These are phyloP conservation scores for Hyphopichia burtonii DNA, from an alignment of 1,139 yeast genomes.

Conservation along the genomic window DNA sequence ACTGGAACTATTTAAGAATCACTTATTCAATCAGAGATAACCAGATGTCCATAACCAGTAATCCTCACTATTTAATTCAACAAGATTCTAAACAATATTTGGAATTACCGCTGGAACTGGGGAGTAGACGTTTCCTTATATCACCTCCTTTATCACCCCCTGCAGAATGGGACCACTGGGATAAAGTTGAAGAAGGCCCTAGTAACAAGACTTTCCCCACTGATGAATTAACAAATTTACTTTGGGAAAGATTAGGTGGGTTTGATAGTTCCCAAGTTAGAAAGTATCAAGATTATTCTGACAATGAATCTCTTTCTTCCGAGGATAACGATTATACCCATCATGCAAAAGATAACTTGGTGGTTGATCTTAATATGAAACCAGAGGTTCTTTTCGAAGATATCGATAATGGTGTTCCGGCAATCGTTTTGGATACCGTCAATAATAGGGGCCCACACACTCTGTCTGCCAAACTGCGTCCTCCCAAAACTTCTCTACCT, in stretches of 20 bases:
- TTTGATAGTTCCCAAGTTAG: conserved; percentile 35
- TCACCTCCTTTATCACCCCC: conserved; percentile 52
- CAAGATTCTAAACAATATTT: conserved; percentile 25
- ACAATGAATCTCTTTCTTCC: conserved; percentile 4
- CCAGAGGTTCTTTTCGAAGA: conserved; percentile 42
- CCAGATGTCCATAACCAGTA: conserved; percentile 10
- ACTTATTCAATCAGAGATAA: conserved; percentile 39
- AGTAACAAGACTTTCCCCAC: conserved; percentile 33
- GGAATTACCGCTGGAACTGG: conserved; percentile 43
- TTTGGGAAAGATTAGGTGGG: conserved; percentile 49
- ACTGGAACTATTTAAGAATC: conserved; percentile 18
- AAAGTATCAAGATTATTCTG: conserved; percentile 22
- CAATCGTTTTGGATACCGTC: conserved; percentile 33
- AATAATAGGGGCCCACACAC: conserved; percentile 8
- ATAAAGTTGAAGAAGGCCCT: conserved; percentile 44
- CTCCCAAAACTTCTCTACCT: conserved; percentile 18
- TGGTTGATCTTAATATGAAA: conserved; percentile 17
- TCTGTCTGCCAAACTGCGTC: conserved; percentile 5
- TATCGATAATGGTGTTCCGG: conserved; percentile 37
- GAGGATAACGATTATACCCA: conserved; percentile 7
- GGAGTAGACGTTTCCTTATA: conserved; percentile 40
- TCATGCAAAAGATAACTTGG: neutral
- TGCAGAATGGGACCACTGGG: conserved; percentile 48
- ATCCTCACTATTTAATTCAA: conserved; percentile 1
- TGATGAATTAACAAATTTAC: conserved; percentile 40